Evolutionary conservation across 2,329 filamentous ascomycete genomes (phyloP), one percentile per base, ranked within the genome.

Genomic region (Xylariaceae sp.): DNA sequence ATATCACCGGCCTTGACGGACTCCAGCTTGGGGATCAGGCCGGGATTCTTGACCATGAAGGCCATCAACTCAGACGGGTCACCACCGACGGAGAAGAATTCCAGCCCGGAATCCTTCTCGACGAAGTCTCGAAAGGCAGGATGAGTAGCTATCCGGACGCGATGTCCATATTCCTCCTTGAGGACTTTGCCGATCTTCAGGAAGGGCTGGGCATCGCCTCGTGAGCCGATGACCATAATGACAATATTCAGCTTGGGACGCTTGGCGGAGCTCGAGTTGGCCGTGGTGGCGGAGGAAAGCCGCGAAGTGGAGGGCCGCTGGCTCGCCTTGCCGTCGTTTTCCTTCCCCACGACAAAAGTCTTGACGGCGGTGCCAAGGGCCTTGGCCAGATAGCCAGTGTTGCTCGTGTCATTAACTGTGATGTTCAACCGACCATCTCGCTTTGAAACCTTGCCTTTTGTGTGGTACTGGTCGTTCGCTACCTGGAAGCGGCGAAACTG

Each of bases 11-110:
- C 73, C 41, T 75, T 79, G 35, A 90, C 72, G 0, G 80, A 81
- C 41, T 84, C 75, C 16, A 89, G 61, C 1, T 72, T 81, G 0
- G 85, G 84, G 2, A 92, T 82, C 56, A 90, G 67, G 4, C 83
- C 83, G 0, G 76, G 83, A 48, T 90, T 88, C 60, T 87, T 87
- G 21, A 89, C 83, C 85, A 92, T 90, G 55, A 88, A 90, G 0
- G 82, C 80, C 85, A 90, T 90, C 2, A 92, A 64, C 56, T 89
- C 83, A 0, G 80, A 76, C 2, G 85, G 85, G 46, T 90, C 79
- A 2, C 85, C 85, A 2, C 84, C 84, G 2, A 89, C 75, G 2
- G 75, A 80, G 58, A 89, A 90, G 60, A 90, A 90, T 46, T 90
- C 84, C 0, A 90, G 66, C 0, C 77, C 80, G 0, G 68, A 77